A percentile compares a stretch with the other conserved stretches of the same genome.
Conservation (phyloP, 352 stramenopile genomes). For the Globisporangium radiosum region DNA sequence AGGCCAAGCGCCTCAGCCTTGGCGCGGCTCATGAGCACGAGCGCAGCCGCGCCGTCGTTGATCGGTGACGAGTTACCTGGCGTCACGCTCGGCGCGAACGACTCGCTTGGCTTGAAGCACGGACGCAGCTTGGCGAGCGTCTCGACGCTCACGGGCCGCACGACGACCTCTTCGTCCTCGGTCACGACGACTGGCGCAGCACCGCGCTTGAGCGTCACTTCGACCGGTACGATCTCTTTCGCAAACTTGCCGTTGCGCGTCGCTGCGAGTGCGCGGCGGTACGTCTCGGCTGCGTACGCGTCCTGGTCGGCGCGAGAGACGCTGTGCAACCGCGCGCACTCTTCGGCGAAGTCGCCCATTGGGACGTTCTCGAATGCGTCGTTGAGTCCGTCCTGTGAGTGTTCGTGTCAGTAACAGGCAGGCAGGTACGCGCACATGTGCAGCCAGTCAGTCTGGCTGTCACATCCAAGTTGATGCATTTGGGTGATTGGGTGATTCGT, state of each 20-base stretch:
- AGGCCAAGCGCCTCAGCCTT: conserved; percentile 64
- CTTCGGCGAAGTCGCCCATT: conserved; percentile 94
- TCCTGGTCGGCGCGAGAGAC: conserved; percentile 92
- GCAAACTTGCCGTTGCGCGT: conserved; percentile 61
- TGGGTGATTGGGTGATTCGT: too few species aligned
- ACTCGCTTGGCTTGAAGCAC: conserved; percentile 78
- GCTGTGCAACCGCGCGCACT: conserved; percentile 78
- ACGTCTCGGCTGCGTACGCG: conserved; percentile 88
- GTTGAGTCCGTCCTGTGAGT: conserved; percentile 85
- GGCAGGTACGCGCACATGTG: too few species aligned
- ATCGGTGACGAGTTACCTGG: conserved; percentile 93
- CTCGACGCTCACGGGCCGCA: conserved; percentile 66
- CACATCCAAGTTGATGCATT: too few species aligned
- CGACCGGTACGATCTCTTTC: conserved; percentile 80
- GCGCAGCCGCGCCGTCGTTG: conserved; percentile 93
- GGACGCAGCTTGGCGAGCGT: conserved; percentile 84
- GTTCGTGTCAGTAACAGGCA: conserved; percentile 19
- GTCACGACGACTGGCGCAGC: conserved; percentile 20
- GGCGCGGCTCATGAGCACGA: conserved; percentile 90
- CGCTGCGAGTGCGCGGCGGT: conserved; percentile 67
- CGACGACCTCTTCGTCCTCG: conserved; percentile 88
- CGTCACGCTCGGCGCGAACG: conserved; percentile 88
- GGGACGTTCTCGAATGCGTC: conserved; percentile 91
- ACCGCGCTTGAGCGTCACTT: conserved; percentile 48
- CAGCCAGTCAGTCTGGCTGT: too few species aligned